phyloP scores from a whole-genome alignment of 495 filamentous ascomycete genomes.

The Xylaria scruposa region DNA sequence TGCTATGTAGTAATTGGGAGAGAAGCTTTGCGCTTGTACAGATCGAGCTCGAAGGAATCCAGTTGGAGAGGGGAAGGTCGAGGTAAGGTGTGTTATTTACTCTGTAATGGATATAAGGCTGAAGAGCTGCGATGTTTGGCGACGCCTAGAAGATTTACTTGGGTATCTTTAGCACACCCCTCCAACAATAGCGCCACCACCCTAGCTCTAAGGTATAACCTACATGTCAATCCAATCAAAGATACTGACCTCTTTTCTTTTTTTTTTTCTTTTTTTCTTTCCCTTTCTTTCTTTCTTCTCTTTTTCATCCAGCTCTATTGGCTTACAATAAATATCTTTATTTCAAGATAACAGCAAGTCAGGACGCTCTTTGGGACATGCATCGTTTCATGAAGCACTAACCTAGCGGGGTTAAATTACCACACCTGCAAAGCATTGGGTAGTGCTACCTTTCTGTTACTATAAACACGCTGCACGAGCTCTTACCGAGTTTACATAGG shows the following conservation, averaged over 20 bases:
- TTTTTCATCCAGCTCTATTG: too few relatives aligned
- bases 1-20: not conserved
- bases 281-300: too few relatives aligned
- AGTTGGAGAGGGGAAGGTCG: not conserved
- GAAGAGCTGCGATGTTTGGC: conserved; percentile 11
- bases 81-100: not conserved
- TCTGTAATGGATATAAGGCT: conserved; percentile 1
- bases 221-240: not conserved
- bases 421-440: not conserved
- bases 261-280: too few relatives aligned
- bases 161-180: conserved; percentile 18
- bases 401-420: not conserved
- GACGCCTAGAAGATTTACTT: conserved; percentile 12
- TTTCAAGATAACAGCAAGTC: not conserved
- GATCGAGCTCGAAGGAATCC: not conserved
- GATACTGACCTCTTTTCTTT: too few relatives aligned
- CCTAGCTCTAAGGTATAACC: not conserved
- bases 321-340: too few relatives aligned
- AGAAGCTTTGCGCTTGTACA: not conserved
- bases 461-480: too few relatives aligned
- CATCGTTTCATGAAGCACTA: not conserved
- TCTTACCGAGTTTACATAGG: too few relatives aligned
- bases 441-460: too few relatives aligned
- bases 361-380: not conserved
- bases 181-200: conserved; percentile 24